phyloP scores from a whole-genome alignment of 2,329 filamentous ascomycete genomes.

The Epichloe baconii region DNA sequence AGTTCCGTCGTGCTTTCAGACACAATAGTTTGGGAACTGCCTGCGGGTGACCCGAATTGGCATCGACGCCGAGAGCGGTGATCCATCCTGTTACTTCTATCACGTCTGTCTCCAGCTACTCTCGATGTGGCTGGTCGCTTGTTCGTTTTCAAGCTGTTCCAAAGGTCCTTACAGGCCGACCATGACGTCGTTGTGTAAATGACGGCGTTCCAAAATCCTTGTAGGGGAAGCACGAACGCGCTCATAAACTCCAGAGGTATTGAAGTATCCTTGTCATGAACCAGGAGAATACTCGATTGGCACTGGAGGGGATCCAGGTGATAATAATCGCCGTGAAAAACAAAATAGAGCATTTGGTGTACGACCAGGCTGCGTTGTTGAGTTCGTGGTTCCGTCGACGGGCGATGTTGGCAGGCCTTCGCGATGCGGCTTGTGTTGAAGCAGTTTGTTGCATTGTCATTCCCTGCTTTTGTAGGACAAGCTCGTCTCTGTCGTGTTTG shows the following conservation, averaged over 20 bases:
- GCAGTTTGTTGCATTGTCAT: constrained; percentile 9
- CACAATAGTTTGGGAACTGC: constrained; percentile 25
- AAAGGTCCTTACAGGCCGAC: constrained; percentile 43
- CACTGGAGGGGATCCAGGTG: constrained; percentile 59
- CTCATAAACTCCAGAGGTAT: constrained; percentile 55
- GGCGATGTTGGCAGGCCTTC: constrained; percentile 14
- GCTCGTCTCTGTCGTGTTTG: constrained; percentile 10
- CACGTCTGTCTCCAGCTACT: constrained; percentile 15
- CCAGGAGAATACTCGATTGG: constrained; percentile 64
- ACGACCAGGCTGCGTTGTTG: constrained; percentile 53
- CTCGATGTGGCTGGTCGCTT: constrained; percentile 21
- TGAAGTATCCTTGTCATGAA: constrained; percentile 37
- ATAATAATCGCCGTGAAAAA: constrained; percentile 61
- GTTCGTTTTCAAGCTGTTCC: constrained; percentile 21
- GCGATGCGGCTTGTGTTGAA: constrained; percentile 8
- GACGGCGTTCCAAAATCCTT: constrained; percentile 74
- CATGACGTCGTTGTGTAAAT: constrained; percentile 64
- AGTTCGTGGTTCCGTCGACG: constrained; percentile 34
- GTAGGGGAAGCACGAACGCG: constrained; percentile 63
- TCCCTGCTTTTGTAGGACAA: constrained; percentile 16
- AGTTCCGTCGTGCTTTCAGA: constrained; percentile 40
- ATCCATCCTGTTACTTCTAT: background rate
- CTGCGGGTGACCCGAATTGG: constrained; percentile 20
- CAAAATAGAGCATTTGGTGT: constrained; percentile 56
- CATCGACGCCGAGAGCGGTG: background rate